Evolutionary conservation across 306 rosid species (phyloP), one percentile per base, ranked within the genome.

Genomic region (Casuarina equisetifolia): DNA sequence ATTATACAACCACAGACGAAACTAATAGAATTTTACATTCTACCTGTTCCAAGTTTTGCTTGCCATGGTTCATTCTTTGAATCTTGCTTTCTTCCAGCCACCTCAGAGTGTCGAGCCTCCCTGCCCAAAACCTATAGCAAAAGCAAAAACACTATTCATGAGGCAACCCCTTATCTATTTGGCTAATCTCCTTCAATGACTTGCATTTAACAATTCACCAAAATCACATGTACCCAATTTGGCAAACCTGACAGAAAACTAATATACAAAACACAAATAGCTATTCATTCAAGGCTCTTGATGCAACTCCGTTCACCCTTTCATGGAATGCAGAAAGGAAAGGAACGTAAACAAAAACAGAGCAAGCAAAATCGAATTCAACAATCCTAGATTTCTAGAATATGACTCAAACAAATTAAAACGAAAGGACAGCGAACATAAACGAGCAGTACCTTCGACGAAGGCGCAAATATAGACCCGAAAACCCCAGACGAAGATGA

Each of bases 401-500:
- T 49, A 55, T 53, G 36, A 72, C 70, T 50, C 52, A 45, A n/a
- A 70, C 38, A 76, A 74, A 9, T 7, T 25, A 44, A 17, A 2
- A 17, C 36, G 25, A 32, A 73, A 44, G 46, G 17, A 55, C 54
- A 69, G 61, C 5, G 70, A 11, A 59, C 9, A 62, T 38, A 76
- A 45, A 25, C 13, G 46, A 75, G 16, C 36, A 71, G 32, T 75
- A 90, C 98, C 92, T 89, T 86, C n/a, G 85, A 63, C 7, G 91
- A 35, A 59, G 92, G 88, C 16, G 92, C 52, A 57, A 90, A 90
- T 10, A 91, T 72, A 9, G 96, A 82, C 0, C 81, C 86, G 49
- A 94, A 90, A 80, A 90, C 89, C 78, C 88, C 91, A 57, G 90
- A 72, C 13, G 86, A 79, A 70, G 93, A 69, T 1, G 91, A 82